Percentiles rank a stretch among this genome's conserved stretches.
Conservation (phyloP, 2,329 filamentous ascomycete species). For the Aspergillus pseudonomiae region DNA sequence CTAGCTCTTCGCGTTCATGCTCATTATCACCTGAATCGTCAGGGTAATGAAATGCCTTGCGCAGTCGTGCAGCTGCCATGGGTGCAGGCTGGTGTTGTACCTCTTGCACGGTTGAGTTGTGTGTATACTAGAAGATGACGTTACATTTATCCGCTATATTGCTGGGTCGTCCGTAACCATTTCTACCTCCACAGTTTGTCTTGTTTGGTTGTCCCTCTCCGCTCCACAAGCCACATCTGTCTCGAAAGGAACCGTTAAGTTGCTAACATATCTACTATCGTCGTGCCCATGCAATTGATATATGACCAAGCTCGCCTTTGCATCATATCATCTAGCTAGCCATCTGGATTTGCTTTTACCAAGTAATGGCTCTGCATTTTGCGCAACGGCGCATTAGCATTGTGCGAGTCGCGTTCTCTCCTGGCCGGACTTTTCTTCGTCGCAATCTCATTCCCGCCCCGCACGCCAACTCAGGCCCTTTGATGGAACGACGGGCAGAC, state of each 20-base stretch:
- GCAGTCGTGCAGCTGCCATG: conserved; percentile 65
- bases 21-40: conserved; percentile 59
- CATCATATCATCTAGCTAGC: background rate
- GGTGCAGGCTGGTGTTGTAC: background rate
- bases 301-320: background rate
- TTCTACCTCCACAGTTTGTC: conserved; percentile 18
- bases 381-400: conserved; percentile 23
- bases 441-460: conserved; percentile 56
- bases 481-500: conserved; percentile 56
- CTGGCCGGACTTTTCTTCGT: conserved; percentile 23
- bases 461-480: conserved; percentile 52
- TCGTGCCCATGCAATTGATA: background rate
- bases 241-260: background rate
- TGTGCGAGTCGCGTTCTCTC: conserved; percentile 17
- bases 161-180: background rate
- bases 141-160: background rate
- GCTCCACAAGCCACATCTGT: background rate
- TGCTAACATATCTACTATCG: background rate
- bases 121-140: background rate
- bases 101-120: background rate
- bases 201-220: conserved; percentile 18
- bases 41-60: conserved; percentile 78
- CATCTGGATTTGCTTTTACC: background rate
- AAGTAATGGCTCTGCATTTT: conserved; percentile 21
- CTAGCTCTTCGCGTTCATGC: conserved; percentile 64